Conservation (phyloP, 768 basidiomycete species). For the Leucosporidium scottii region DNA sequence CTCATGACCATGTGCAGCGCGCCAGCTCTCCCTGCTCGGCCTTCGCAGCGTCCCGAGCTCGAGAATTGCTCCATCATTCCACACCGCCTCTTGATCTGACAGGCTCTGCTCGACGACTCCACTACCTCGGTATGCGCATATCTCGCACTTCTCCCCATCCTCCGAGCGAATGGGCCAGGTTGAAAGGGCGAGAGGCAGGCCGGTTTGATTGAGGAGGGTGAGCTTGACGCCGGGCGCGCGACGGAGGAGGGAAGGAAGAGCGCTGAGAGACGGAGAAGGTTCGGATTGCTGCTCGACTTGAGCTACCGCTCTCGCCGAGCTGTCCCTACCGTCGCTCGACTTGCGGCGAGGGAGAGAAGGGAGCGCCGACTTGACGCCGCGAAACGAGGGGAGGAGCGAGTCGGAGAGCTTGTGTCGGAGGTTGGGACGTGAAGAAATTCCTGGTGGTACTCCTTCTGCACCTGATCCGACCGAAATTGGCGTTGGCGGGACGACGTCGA, state of each 20-base stretch:
- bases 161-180: neutral
- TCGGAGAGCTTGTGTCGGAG: no score
- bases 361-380: no score
- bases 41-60: neutral
- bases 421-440: no score
- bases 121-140: neutral
- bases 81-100: neutral
- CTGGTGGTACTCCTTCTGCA: no score
- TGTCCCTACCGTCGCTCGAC: neutral
- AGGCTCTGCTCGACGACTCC: neutral
- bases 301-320: neutral
- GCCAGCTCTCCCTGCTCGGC: neutral
- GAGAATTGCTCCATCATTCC: neutral
- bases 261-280: neutral
- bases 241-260: neutral
- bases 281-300: neutral
- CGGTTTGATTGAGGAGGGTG: conserved; percentile 3
- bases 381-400: no score
- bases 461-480: no score
- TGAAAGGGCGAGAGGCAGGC: neutral
- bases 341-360: neutral
- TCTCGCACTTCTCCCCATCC: neutral
- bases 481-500: neutral
- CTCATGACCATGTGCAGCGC: neutral
- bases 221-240: conserved; percentile 2